A percentile compares a stretch with the other conserved stretches of the same genome.
These are phyloP conservation scores for Phaeoacremonium minimum DNA, from an alignment of 2,329 filamentous ascomycete genomes.

Conservation along the genomic window DNA sequence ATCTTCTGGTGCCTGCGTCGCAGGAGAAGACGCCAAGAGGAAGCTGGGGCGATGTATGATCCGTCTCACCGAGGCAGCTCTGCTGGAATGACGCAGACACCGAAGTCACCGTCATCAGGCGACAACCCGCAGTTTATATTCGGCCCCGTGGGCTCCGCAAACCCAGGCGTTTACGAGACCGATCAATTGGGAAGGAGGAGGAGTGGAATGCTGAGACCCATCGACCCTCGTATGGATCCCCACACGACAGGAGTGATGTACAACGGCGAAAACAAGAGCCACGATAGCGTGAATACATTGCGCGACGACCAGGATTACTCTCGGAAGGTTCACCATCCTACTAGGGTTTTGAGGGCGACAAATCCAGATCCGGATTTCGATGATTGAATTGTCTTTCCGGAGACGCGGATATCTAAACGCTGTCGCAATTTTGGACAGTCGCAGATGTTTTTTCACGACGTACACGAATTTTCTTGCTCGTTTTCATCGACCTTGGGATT, in stretches of 20 bases:
- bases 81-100: conserved; percentile 39
- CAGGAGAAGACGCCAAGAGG: conserved; percentile 35
- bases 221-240: conserved; percentile 61
- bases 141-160: conserved; percentile 3
- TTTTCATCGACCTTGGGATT: conserved; percentile 19
- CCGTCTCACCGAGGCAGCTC: conserved; percentile 47
- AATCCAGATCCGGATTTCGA: conserved; percentile 52
- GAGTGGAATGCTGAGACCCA: conserved; percentile 45
- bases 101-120: conserved; percentile 37
- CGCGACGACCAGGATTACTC: conserved; percentile 65
- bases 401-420: no score
- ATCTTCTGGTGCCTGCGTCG: conserved; percentile 28
- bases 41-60: conserved; percentile 36
- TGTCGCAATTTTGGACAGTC: conserved; percentile 3
- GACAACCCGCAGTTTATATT: conserved; percentile 14
- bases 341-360: conserved; percentile 54
- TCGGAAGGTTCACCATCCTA: conserved; percentile 48
- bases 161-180: conserved; percentile 22
- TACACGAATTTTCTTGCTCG: conserved; percentile 21
- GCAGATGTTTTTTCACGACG: conserved; percentile 21
- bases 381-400: no score
- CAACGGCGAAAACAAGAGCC: conserved; percentile 50
- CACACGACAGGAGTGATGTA: conserved; percentile 55
- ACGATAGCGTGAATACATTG: conserved; percentile 59
- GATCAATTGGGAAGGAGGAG: conserved; percentile 36